Conservation (phyloP, 108 stramenopile species). For the Pseudonitzschia multiseries region DNA sequence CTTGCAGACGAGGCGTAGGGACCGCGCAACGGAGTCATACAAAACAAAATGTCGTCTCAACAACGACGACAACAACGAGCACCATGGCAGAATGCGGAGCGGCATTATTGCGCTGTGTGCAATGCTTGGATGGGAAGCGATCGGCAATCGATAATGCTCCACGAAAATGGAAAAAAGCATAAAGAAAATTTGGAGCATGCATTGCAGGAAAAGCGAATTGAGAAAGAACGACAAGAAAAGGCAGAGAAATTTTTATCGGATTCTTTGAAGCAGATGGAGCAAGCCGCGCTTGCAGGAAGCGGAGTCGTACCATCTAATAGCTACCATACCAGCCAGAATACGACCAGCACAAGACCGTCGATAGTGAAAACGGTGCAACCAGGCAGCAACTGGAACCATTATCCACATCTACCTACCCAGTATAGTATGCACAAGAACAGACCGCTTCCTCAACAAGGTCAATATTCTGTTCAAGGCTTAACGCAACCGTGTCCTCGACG, state of each 20-base stretch:
- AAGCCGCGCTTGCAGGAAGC: constrained; percentile 45
- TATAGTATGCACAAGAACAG: no score
- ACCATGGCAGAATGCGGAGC: constrained; percentile 62
- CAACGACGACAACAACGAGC: constrained; percentile 26
- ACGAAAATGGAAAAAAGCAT: constrained; percentile 90
- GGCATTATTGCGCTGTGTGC: constrained; percentile 83
- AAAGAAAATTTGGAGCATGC: constrained; percentile 61
- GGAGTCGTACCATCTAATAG: not conserved
- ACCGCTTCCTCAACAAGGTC: not conserved
- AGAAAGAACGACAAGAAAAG: constrained; percentile 59
- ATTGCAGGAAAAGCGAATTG: constrained; percentile 49
- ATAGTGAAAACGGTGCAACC: not conserved
- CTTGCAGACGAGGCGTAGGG: no score
- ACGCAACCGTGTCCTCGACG: not conserved
- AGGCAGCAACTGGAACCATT: not conserved
- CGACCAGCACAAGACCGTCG: constrained; percentile 3
- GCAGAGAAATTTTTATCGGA: constrained; percentile 48
- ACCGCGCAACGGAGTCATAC: no score
- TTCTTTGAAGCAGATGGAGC: constrained; percentile 55
- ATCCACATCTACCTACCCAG: not conserved
- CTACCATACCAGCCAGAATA: not conserved
- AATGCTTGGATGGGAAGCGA: constrained; percentile 86
- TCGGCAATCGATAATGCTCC: constrained; percentile 73
- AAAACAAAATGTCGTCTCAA: constrained; percentile 5
- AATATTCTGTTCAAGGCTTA: not conserved